Evolutionary conservation across 2,329 filamentous ascomycete species (phyloP).

Genomic region (Ilyonectria mors-panacis): DNA sequence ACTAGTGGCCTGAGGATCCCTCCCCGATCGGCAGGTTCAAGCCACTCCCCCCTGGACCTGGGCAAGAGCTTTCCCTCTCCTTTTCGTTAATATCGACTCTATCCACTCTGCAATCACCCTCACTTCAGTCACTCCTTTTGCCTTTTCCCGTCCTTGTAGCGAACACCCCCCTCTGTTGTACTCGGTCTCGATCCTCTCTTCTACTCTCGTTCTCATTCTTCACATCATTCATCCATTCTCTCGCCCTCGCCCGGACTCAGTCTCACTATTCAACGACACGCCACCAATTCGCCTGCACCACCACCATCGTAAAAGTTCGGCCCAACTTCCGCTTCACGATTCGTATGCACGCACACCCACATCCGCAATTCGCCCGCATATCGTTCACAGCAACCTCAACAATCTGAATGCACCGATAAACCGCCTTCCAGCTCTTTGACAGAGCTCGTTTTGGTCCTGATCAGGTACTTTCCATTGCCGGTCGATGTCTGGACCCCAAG

Average conservation of each 20-base stretch:
- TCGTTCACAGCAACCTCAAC: conserved; percentile 33
- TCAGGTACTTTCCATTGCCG: conserved; percentile 43
- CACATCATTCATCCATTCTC: conserved; percentile 27
- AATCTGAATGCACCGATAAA: conserved; percentile 57
- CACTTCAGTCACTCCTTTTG: conserved; percentile 60
- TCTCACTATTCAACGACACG: conserved; percentile 31
- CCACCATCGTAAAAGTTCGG: conserved; percentile 25
- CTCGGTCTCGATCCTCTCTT: conserved; percentile 35
- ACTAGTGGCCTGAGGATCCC: conserved; percentile 52
- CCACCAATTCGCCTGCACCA: conserved; percentile 23
- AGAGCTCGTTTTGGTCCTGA: conserved; percentile 51
- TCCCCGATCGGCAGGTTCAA: conserved; percentile 55
- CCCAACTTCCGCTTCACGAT: conserved; percentile 14
- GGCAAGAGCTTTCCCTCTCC: conserved; percentile 52
- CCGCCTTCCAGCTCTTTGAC: conserved; percentile 52
- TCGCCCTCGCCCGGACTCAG: conserved; percentile 4
- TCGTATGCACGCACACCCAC: conserved; percentile 31
- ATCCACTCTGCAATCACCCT: conserved; percentile 57
- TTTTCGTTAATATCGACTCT: conserved; percentile 57
- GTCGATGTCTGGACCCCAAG: conserved; percentile 34
- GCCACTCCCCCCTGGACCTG: conserved; percentile 49
- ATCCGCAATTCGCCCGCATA: conserved; percentile 32
- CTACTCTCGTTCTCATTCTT: conserved; percentile 30
- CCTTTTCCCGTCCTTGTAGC: conserved; percentile 44
- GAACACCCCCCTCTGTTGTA: conserved; percentile 39